Evolutionary conservation across 139 green algal species (phyloP), one percentile per base, ranked within the genome.

Genomic region (Chlamydomonas asymmetrica): DNA sequence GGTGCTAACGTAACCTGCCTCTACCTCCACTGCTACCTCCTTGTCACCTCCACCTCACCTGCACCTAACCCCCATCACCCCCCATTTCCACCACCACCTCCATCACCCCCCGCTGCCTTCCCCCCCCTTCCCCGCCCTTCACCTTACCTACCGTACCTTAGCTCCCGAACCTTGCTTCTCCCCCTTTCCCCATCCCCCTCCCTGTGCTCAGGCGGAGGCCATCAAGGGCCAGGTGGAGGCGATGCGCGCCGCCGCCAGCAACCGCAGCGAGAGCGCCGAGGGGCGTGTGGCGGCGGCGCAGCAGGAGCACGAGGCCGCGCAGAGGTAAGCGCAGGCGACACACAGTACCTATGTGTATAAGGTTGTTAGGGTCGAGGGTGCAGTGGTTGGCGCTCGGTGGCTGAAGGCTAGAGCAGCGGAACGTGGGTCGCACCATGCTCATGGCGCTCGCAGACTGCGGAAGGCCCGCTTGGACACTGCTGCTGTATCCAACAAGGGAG

Each of bases 181-280:
- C 10, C 29, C 7, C 25, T 27, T 62, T 6, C 7, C 20, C 54
- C 25, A 23, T 23, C 54, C 29, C 32, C 6, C 54, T 62, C 34
- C 3, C 40, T 9, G n/a, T 45, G 13, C 7, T 1, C 59, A 77
- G 71, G 59, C 71, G 3, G 71, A 77, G 6, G 9, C 13, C 59
- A 77, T 69, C 41, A 77, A 77, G 59, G 59, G 59, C 0, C 71
- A 91, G 76, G 81, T 91, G 40, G 70, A 77, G 1, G 59, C 67
- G 43, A 66, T 93, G 74, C 84, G 85, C 65, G 74, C 56, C 40
- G 80, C 71, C 25, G 78, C 76, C 35, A 75, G 65, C 74, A 70
- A 83, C 63, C 45, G 54, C 41, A 67, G 85, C 29, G 76, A 73
- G 35, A 80, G 86, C 37, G 83, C 85, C 59, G 86, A 94, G 63